phyloP scores from a whole-genome alignment of 2,329 filamentous ascomycete genomes.

The Pseudocercospora pini-densiflorae region DNA sequence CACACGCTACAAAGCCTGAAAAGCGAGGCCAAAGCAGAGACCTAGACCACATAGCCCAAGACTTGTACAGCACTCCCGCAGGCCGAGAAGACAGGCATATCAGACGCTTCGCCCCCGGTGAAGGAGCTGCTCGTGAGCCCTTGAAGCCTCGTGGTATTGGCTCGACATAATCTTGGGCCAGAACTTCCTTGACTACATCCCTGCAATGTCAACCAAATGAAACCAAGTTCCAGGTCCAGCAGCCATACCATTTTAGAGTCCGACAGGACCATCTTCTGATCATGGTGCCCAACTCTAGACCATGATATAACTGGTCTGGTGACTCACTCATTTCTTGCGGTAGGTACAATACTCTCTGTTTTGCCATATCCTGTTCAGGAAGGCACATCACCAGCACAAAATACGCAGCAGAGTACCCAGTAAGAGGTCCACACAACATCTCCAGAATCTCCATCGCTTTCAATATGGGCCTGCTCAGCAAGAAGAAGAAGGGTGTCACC shows the following conservation, averaged over 20 bases:
- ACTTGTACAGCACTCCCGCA: not conserved
- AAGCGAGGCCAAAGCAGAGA: not conserved
- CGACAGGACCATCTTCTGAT: constrained; percentile 1
- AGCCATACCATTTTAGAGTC: not conserved
- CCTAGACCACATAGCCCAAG: not conserved
- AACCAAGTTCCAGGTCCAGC: constrained; percentile 10
- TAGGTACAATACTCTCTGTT: constrained; percentile 6
- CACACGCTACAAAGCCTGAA: not conserved
- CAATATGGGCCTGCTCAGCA: constrained; percentile 17
- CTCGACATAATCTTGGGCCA: not conserved
- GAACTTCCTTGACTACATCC: not conserved
- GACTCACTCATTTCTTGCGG: not conserved
- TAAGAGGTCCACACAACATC: not conserved
- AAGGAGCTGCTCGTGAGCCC: not conserved
- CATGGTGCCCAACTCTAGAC: not conserved
- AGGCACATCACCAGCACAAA: not conserved
- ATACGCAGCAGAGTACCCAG: not conserved
- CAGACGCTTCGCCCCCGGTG: not conserved
- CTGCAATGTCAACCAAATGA: constrained; percentile 1
- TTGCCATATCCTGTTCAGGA: not conserved
- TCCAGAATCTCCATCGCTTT: not conserved
- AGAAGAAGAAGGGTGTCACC: constrained; percentile 9
- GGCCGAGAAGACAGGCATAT: not conserved
- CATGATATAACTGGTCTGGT: constrained; percentile 6
- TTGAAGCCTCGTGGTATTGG: not conserved